phyloP scores from a whole-genome alignment of 75 land plant genomes.

The Cunninghamia lanceolata region DNA sequence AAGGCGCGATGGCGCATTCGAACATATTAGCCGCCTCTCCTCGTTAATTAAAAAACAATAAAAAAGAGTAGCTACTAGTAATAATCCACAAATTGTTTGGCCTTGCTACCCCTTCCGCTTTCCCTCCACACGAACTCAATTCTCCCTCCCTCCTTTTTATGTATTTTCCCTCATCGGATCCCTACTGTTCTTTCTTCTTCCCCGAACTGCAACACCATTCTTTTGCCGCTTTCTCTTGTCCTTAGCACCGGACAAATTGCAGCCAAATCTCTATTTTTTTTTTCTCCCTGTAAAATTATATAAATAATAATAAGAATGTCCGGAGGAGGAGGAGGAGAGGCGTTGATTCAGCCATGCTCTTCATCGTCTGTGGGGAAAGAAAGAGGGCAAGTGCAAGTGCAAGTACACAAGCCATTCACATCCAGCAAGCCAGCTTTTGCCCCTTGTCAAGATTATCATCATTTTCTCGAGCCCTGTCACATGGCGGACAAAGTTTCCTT shows the following conservation, averaged over 20 bases:
- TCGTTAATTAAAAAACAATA: background rate
- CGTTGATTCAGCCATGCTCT: background rate
- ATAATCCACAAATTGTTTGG: background rate
- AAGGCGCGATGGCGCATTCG: slow-evolving; percentile 9
- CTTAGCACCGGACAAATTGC: background rate
- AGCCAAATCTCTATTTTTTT: background rate
- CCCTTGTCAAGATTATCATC: slow-evolving; percentile 13
- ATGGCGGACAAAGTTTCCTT: slow-evolving; percentile 5
- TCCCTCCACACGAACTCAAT: slow-evolving; percentile 1
- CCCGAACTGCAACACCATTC: background rate
- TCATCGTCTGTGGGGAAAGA: background rate
- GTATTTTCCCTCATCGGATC: background rate
- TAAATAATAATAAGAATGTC: background rate
- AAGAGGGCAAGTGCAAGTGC: background rate
- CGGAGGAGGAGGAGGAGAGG: background rate
- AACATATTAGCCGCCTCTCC: background rate
- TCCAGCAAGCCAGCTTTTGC: slow-evolving; percentile 13
- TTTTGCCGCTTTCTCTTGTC: background rate
- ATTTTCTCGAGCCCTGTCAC: background rate
- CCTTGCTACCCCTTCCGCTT: background rate
- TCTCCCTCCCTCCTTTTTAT: background rate
- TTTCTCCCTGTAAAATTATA: background rate
- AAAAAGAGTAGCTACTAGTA: background rate
- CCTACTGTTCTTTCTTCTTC: background rate
- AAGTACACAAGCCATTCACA: background rate